phyloP scores from a whole-genome alignment of 371 early-diverging fungal genomes.

The Mortierella sp. region DNA sequence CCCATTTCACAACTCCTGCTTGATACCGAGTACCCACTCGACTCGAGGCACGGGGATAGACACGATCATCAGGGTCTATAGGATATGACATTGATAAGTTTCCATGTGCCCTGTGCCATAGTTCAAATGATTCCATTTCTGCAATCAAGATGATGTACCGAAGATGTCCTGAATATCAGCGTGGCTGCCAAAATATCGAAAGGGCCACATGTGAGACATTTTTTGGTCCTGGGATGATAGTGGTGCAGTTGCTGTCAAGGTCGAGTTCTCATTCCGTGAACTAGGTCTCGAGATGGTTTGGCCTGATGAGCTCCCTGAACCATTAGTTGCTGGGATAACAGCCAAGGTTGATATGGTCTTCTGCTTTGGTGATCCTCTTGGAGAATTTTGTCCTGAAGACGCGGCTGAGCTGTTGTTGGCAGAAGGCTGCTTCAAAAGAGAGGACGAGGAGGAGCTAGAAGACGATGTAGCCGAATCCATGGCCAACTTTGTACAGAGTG shows the following conservation, averaged over 20 bases:
- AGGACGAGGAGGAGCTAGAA: constrained; percentile 19
- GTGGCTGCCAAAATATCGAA: constrained; percentile 87
- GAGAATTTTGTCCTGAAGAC: constrained; percentile 48
- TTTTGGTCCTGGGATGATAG: constrained; percentile 34
- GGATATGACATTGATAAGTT: neutral
- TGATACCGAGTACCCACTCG: constrained; percentile 84
- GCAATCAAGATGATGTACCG: constrained; percentile 52
- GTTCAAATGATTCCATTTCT: too few relatives aligned
- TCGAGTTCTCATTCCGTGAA: constrained; percentile 7
- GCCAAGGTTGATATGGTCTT: constrained; percentile 25
- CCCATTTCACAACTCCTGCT: constrained; percentile 75
- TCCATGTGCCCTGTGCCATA: too few relatives aligned
- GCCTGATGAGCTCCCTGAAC: constrained; percentile 1
- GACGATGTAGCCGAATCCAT: constrained; percentile 29
- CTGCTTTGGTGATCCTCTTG: constrained; percentile 48
- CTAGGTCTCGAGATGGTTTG: constrained; percentile 2
- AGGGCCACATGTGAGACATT: constrained; percentile 83
- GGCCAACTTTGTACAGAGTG: constrained; percentile 64
- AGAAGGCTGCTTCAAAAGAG: constrained; percentile 12
- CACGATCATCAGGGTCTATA: constrained; percentile 76
- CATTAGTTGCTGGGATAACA: constrained; percentile 17
- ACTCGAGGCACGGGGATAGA: constrained; percentile 84
- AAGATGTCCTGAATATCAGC: constrained; percentile 75
- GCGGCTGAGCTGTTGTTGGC: constrained; percentile 28
- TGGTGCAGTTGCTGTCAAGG: constrained; percentile 13